These are phyloP conservation scores for Colletotrichum kahawae DNA, from an alignment of 2,329 filamentous ascomycete species.

Conservation along the genomic window DNA sequence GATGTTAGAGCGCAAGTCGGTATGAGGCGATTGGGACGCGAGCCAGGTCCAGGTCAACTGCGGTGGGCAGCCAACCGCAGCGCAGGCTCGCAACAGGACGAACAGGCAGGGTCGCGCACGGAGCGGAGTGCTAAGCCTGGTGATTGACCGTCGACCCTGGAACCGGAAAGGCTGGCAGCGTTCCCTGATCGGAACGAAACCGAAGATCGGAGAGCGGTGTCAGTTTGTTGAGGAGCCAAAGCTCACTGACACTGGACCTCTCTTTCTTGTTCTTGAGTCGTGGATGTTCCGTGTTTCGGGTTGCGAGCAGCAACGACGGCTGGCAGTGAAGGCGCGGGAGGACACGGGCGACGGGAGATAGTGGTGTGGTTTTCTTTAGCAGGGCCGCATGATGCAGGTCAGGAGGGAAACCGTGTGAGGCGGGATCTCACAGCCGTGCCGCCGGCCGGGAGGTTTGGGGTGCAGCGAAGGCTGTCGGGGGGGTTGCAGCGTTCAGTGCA, in stretches of 20 bases:
- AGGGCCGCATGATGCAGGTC: slow-evolving; percentile 16
- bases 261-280: background rate
- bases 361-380: background rate
- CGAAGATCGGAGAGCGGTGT: background rate
- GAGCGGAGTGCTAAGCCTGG: slow-evolving; percentile 2
- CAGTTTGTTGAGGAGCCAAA: background rate
- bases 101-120: background rate
- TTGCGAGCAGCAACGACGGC: background rate
- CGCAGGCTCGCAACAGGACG: background rate
- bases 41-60: background rate
- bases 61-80: background rate
- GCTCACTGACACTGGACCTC: background rate
- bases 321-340: background rate
- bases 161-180: background rate
- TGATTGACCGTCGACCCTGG: background rate
- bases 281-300: background rate
- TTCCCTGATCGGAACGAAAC: background rate
- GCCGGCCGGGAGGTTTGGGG: background rate
- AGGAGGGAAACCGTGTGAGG: background rate
- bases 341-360: background rate
- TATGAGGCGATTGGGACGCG: slow-evolving; percentile 9
- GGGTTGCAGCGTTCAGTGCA: background rate
- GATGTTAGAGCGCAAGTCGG: background rate
- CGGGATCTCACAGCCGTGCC: slow-evolving; percentile 3
- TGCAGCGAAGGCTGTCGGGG: background rate